A percentile compares a stretch with the other conserved stretches of the same genome.
phyloP scores from a whole-genome alignment of 129 eudicot species.

The Chrysanthemum seticuspe region DNA sequence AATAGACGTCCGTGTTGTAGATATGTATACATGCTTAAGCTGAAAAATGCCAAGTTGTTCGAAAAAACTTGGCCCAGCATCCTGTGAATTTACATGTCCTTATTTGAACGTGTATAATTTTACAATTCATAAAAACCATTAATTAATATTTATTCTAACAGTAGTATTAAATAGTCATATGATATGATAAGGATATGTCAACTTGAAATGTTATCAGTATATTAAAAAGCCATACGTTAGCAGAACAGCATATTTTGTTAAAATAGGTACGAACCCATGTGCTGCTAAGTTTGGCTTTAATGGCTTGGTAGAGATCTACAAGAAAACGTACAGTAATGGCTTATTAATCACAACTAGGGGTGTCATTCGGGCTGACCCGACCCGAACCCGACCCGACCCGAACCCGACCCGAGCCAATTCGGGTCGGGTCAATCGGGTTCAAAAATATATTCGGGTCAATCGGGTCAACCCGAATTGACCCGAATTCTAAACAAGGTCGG shows the following conservation, averaged over 20 bases:
- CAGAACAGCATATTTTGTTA: neutral
- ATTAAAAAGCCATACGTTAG: neutral
- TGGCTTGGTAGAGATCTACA: neutral
- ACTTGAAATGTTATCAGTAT: neutral
- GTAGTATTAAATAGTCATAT: neutral
- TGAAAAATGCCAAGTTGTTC: neutral
- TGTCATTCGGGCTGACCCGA: no score
- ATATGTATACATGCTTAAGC: neutral
- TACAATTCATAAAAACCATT: neutral
- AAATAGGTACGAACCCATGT: slow-evolving; percentile 10
- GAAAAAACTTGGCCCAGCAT: neutral
- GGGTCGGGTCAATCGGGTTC: no score
- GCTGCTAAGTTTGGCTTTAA: slow-evolving; percentile 18
- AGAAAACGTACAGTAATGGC: neutral
- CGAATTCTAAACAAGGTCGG: no score
- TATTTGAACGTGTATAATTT: neutral
- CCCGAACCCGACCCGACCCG: no score
- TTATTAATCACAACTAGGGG: no score
- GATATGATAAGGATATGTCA: no score
- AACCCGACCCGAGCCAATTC: no score
- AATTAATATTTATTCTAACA: no score
- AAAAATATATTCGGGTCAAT: no score
- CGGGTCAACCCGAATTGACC: no score
- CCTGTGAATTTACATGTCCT: neutral
- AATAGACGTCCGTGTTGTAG: neutral